These are phyloP conservation scores for Cichorium intybus DNA, from an alignment of 140 eudicot genomes.

Conservation along the genomic window DNA sequence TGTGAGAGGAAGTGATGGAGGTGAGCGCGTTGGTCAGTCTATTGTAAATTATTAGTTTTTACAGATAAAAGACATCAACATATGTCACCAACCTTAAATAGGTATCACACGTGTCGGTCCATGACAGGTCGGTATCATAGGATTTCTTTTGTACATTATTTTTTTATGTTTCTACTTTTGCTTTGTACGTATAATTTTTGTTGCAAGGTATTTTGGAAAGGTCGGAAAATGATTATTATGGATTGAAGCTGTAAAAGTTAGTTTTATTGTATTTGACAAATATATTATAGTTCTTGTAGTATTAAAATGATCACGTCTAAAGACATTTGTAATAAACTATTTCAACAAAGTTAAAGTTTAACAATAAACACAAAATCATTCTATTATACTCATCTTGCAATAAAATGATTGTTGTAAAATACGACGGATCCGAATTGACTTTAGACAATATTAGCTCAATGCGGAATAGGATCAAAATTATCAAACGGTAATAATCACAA, in stretches of 20 bases:
- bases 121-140: constrained; percentile 25
- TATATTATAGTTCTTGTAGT: too few relatives aligned
- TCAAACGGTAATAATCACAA: too few relatives aligned
- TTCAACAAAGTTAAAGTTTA: too few relatives aligned
- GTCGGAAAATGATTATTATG: neutral
- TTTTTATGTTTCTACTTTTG: neutral
- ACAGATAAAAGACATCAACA: constrained; percentile 34
- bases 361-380: too few relatives aligned
- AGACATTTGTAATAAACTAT: too few relatives aligned
- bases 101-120: constrained; percentile 36
- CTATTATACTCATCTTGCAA: too few relatives aligned
- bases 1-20: neutral
- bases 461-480: too few relatives aligned
- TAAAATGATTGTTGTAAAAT: too few relatives aligned
- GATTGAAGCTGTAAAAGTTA: neutral
- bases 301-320: too few relatives aligned
- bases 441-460: too few relatives aligned
- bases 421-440: too few relatives aligned
- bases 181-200: constrained; percentile 1
- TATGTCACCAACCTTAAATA: constrained; percentile 45
- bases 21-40: constrained; percentile 18
- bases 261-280: neutral
- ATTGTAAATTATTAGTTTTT: constrained; percentile 32
- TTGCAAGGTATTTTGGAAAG: neutral
- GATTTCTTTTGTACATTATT: neutral